Conservation (phyloP, 2,329 filamentous ascomycete genomes). For the Ascochyta koolunga region DNA sequence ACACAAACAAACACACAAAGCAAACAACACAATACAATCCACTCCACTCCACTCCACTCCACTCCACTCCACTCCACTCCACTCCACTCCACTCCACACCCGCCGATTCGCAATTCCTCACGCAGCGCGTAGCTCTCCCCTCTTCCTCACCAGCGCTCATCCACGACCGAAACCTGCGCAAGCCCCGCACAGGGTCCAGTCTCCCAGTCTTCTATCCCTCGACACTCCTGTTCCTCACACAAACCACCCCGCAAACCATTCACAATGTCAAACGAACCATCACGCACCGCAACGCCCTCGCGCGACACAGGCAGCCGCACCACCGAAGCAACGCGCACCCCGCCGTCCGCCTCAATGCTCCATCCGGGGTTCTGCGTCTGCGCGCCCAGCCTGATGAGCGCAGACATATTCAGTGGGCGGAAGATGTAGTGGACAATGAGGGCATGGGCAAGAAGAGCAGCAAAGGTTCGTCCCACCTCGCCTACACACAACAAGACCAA, state of each 20-base stretch:
- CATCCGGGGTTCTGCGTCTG: conserved; percentile 48
- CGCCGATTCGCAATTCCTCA: not conserved
- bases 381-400: conserved; percentile 51
- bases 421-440: conserved; percentile 94
- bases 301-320: conserved; percentile 31
- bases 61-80: too few relatives aligned
- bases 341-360: conserved; percentile 42
- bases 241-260: not conserved
- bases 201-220: not conserved
- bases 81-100: not conserved
- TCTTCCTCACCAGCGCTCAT: not conserved
- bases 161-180: not conserved
- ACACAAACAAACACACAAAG: too few relatives aligned
- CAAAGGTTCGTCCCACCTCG: conserved; percentile 67
- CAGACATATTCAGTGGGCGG: conserved; percentile 85
- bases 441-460: conserved; percentile 91
- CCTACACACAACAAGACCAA: not conserved
- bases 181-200: conserved; percentile 3
- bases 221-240: conserved; percentile 66
- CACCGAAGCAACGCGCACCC: conserved; percentile 31
- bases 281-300: conserved; percentile 28
- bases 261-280: conserved; percentile 23
- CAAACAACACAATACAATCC: too few relatives aligned
- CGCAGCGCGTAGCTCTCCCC: not conserved
- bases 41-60: too few relatives aligned